Evolutionary conservation across 345 rosid species (phyloP).

Genomic region (Salix udensis): DNA sequence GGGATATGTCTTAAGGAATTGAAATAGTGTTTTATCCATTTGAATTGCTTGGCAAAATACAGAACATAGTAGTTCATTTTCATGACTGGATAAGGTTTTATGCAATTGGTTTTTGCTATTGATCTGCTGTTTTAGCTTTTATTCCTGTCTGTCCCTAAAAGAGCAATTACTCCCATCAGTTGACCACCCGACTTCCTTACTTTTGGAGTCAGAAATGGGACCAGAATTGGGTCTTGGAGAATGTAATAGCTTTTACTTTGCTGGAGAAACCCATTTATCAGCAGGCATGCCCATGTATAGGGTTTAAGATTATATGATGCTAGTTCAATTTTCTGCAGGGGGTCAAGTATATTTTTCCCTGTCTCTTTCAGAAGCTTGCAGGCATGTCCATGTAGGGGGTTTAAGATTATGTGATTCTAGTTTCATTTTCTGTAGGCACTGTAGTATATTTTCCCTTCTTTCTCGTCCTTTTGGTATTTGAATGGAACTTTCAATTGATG

Average conservation of each 20-base stretch:
- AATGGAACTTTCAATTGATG: not conserved
- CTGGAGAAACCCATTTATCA: not conserved
- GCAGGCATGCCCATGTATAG: not conserved
- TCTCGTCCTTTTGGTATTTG: not conserved
- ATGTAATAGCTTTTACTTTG: not conserved
- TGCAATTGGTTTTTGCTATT: not conserved
- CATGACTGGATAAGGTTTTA: not conserved
- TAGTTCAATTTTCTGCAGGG: not conserved
- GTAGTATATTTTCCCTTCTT: not conserved
- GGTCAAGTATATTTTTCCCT: not conserved
- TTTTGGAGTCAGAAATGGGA: not conserved
- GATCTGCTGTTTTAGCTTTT: not conserved
- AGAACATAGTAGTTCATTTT: not conserved
- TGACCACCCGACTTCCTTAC: not conserved
- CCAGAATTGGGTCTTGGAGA: not conserved
- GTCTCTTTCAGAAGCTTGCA: not conserved
- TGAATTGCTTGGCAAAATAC: not conserved
- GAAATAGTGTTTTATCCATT: not conserved
- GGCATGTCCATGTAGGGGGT: not conserved
- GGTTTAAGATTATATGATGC: not conserved
- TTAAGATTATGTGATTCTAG: not conserved
- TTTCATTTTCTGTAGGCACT: not conserved
- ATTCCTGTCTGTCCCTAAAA: not conserved
- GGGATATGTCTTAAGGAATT: not conserved
- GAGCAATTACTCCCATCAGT: not conserved